phyloP scores from a whole-genome alignment of 495 filamentous ascomycete genomes.

The Aspergillus carlsbadensis region DNA sequence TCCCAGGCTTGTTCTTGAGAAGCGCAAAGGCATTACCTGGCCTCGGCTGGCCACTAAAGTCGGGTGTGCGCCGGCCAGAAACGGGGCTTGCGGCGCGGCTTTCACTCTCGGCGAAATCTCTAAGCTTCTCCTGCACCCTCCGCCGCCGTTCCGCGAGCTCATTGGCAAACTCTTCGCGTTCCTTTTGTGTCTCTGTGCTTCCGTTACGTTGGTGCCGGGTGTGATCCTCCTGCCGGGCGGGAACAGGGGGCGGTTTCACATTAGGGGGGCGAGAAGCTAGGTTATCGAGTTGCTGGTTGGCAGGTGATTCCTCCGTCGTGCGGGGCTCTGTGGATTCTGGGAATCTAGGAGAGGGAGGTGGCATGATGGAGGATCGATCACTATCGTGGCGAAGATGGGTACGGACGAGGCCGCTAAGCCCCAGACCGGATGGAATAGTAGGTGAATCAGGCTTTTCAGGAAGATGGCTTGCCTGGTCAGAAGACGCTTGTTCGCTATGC shows the following conservation, averaged over 20 bases:
- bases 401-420: constrained; percentile 78
- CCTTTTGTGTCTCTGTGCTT: constrained; percentile 62
- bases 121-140: constrained; percentile 78
- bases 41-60: constrained; percentile 30
- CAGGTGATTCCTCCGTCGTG: neutral
- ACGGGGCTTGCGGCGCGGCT: constrained; percentile 54
- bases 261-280: constrained; percentile 8
- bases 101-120: constrained; percentile 67
- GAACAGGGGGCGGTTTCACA: constrained; percentile 18
- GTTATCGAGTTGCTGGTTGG: neutral
- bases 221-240: constrained; percentile 37
- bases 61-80: constrained; percentile 47
- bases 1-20: constrained; percentile 65
- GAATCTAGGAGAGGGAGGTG: constrained; percentile 42
- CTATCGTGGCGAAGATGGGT: constrained; percentile 85
- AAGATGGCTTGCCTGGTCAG: constrained; percentile 11
- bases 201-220: constrained; percentile 48
- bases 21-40: constrained; percentile 64
- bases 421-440: constrained; percentile 64
- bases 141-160: constrained; percentile 76
- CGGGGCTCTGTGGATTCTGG: constrained; percentile 15
- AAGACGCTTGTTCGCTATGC: constrained; percentile 19
- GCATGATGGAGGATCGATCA: constrained; percentile 75
- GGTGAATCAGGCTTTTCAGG: constrained; percentile 70
- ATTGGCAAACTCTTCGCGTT: constrained; percentile 74